Evolutionary conservation across 2,329 filamentous ascomycete genomes (phyloP).

Genomic region (Neurospora sp.): DNA sequence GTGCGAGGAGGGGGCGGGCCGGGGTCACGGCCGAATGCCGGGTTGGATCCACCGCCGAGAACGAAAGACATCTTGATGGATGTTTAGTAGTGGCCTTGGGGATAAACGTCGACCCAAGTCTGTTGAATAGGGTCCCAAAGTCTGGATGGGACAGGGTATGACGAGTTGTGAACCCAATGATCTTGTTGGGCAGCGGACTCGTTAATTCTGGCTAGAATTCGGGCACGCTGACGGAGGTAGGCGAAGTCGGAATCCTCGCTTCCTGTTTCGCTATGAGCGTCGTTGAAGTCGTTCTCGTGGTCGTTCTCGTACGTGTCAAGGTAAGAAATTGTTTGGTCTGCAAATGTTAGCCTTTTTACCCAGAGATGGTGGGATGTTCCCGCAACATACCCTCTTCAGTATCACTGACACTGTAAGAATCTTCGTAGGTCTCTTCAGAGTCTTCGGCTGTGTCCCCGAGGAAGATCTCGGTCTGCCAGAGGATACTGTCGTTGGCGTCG

Average conservation of each 20-base stretch:
- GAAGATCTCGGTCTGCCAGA: constrained; percentile 25
- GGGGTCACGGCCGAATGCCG: constrained; percentile 7
- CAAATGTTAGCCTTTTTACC: neutral
- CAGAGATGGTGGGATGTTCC: neutral
- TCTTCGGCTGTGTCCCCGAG: constrained; percentile 13
- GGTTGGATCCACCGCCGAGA: constrained; percentile 5
- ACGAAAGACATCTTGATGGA: neutral
- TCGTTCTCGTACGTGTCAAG: neutral
- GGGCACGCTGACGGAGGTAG: neutral
- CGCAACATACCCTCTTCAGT: neutral
- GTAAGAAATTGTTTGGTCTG: neutral
- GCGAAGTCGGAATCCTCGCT: neutral
- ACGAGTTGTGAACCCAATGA: neutral
- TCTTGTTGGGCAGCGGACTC: neutral
- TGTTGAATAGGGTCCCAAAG: neutral
- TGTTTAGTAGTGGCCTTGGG: neutral
- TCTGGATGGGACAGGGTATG: neutral
- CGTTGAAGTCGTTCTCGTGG: neutral
- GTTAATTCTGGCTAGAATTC: neutral
- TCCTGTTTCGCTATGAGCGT: neutral
- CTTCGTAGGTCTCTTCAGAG: neutral
- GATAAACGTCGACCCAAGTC: neutral
- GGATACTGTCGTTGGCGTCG: constrained; percentile 19
- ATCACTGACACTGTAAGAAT: neutral
- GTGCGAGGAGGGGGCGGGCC: constrained; percentile 10